These are phyloP conservation scores for Volvariella surrecta DNA, from an alignment of 1,284 basidiomycete species.

Conservation along the genomic window DNA sequence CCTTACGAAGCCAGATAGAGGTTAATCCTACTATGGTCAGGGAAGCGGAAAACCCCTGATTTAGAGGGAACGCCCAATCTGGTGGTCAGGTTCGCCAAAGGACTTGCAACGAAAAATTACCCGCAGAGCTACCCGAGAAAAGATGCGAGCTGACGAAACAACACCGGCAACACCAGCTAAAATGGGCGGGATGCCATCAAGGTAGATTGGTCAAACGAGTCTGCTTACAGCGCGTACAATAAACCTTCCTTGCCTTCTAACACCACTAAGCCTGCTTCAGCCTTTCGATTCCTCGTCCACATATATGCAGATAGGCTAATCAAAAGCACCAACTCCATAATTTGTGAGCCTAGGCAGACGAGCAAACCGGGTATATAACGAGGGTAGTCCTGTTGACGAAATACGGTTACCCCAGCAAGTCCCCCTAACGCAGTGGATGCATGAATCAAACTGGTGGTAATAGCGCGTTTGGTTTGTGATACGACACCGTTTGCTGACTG, in stretches of 20 bases:
- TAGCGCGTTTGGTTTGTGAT: conserved; percentile 36
- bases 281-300: conserved; percentile 21
- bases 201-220: no score
- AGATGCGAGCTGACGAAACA: no score
- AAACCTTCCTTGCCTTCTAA: conserved; percentile 25
- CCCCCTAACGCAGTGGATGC: conserved; percentile 34
- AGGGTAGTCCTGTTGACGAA: conserved; percentile 29
- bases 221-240: conserved; percentile 24
- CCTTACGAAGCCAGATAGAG: no score
- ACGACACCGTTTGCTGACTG: conserved; percentile 39
- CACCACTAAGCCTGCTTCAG: conserved; percentile 13
- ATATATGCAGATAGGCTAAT: conserved; percentile 25
- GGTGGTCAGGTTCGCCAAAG: no score
- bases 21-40: no score
- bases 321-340: conserved; percentile 27
- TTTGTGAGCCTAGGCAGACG: conserved; percentile 29
- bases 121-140: no score
- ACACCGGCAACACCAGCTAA: no score
- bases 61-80: no score
- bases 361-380: conserved; percentile 33
- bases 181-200: no score
- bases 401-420: conserved; percentile 31
- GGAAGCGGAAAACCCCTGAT: no score
- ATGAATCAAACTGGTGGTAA: conserved; percentile 32
- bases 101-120: no score